These are phyloP conservation scores for Xanthoconium stramineum DNA, from an alignment of 768 basidiomycete species.

Conservation along the genomic window DNA sequence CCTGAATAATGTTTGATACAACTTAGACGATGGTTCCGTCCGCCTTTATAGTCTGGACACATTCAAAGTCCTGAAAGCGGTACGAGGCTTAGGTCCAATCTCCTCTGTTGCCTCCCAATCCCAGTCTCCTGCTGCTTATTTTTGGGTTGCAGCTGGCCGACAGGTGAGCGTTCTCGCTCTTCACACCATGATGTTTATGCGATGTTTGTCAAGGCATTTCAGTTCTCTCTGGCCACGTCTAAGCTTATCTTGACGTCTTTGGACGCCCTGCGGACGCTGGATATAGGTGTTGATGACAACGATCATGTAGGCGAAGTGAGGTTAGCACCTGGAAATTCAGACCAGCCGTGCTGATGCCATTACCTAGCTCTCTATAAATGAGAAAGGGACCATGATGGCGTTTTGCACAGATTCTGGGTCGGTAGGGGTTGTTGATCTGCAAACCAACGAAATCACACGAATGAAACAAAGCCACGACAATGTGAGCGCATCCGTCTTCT, in stretches of 20 bases:
- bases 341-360: conserved; percentile 29
- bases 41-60: conserved; percentile 62
- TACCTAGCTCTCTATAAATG: conserved; percentile 63
- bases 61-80: conserved; percentile 59
- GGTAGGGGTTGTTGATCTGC: conserved; percentile 64
- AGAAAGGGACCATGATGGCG: conserved; percentile 50
- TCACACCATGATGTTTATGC: background rate
- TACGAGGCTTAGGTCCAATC: conserved; percentile 58
- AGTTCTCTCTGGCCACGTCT: conserved; percentile 42
- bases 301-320: conserved; percentile 70
- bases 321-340: background rate
- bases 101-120: conserved; percentile 56
- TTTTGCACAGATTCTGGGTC: conserved; percentile 68
- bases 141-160: conserved; percentile 68
- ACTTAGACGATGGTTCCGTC: conserved; percentile 63
- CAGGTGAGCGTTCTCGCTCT: conserved; percentile 37
- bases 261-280: conserved; percentile 47
- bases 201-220: conserved; percentile 25
- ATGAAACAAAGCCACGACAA: conserved; percentile 65
- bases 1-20: conserved; percentile 1
- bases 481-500: conserved; percentile 40
- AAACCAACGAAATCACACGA: conserved; percentile 41
- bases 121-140: conserved; percentile 40
- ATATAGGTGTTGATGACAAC: conserved; percentile 47
- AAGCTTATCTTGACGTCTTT: conserved; percentile 53